Conservation (phyloP, 2,329 filamentous ascomycete species). For the Xylaria sp. region DNA sequence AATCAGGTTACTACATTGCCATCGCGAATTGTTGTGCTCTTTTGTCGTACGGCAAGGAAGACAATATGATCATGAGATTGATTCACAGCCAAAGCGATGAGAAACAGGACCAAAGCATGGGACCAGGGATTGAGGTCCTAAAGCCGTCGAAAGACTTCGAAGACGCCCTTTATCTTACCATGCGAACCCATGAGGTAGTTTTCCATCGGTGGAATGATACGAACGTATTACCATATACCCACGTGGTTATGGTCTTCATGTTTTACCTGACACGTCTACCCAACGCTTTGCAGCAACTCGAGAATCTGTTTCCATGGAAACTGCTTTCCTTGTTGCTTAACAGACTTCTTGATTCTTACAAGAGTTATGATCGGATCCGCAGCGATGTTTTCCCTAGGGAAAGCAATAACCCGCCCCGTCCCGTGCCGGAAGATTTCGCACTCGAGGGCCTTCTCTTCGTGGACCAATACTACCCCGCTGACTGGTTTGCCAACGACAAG, state of each 20-base stretch:
- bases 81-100: conserved; percentile 50
- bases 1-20: conserved; percentile 65
- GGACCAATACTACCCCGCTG: conserved; percentile 65
- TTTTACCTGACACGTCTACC: conserved; percentile 55
- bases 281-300: conserved; percentile 56
- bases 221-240: conserved; percentile 70
- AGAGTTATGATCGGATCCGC: conserved; percentile 52
- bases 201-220: conserved; percentile 64
- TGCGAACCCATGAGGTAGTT: conserved; percentile 51
- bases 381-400: conserved; percentile 59
- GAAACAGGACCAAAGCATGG: conserved; percentile 38
- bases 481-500: conserved; percentile 67
- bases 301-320: conserved; percentile 63
- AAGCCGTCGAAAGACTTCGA: conserved; percentile 38
- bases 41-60: conserved; percentile 62
- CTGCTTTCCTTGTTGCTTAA: conserved; percentile 56
- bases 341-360: conserved; percentile 48
- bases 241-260: conserved; percentile 71
- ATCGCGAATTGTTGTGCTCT: conserved; percentile 65
- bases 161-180: conserved; percentile 41
- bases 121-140: conserved; percentile 39
- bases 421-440: conserved; percentile 75
- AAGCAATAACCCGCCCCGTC: conserved; percentile 58
- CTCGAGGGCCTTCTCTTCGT: conserved; percentile 72
- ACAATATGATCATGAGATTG: conserved; percentile 58